Base-by-base conservation (phyloP, 768 basidiomycete genomes). In the Mycena chlorophos region DNA sequence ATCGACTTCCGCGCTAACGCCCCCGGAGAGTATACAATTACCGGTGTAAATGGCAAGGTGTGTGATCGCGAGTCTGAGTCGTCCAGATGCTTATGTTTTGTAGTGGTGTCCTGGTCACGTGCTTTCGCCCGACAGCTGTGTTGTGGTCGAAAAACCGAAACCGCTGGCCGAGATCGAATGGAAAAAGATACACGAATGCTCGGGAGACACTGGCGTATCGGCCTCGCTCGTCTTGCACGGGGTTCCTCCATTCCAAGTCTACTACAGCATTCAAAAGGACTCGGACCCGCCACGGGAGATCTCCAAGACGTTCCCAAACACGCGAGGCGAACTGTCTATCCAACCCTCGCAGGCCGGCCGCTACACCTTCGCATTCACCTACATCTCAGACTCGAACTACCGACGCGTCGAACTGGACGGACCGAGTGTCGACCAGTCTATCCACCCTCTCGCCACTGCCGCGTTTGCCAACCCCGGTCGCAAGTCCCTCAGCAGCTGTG, bases 161-260 rank as follows among this genome's bases (percentile, higher is more conserved):
- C 94, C 94, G 2, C 84, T 82, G 3, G 90, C 92, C 22, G 87
- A 95, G 64, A 90, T 96, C 56, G 83, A 88, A 70, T 93, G 91
- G 85, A 89, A 86, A 63, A 86, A 86, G 48, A 89, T 95, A 55
- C 91, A 94, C 57, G 93, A 95, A 75, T 94, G 94, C 68, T 91
- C 91, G 47, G 89, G 91, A 1, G 95, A 97, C 64, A 94, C 90
- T 17, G 95, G 96, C 6, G 91, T 96, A 45, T 87, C 87, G 13
- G 94, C 91, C 2, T 85, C 88, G 3, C 82, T 97, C 48, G 81
- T 94, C 54, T 78, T 98, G 47, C 89, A 87, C 48, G 96, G 95
- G 16, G 88, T 87, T 3, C 87, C 94, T 25, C 95, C 95, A 5
- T 98, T 97, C 81, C 79, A 81, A 47, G 83, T 96, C 12, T 83